Evolutionary conservation across 495 filamentous ascomycete species (phyloP), one percentile per base, ranked within the genome.

Genomic region (Monascus purpureus): DNA sequence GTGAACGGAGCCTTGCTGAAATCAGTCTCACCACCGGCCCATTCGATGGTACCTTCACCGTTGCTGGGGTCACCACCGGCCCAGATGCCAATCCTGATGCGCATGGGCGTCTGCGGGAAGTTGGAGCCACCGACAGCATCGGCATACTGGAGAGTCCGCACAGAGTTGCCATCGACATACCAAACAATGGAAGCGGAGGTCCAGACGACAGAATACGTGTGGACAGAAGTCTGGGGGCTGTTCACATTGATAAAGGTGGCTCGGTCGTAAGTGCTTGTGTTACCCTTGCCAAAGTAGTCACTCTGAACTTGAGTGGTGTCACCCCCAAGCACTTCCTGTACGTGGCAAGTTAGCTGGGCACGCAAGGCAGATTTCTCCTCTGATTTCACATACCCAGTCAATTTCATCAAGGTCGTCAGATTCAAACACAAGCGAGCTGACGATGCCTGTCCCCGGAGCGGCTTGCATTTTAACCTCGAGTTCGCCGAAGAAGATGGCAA

Each of bases 351-450:
- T n/a, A n/a, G n/a, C n/a, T n/a, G n/a, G n/a, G n/a, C n/a, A n/a
- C n/a, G n/a, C n/a, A n/a, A n/a, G n/a, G n/a, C n/a, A n/a, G n/a
- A n/a, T n/a, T n/a, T n/a, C n/a, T n/a, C n/a, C n/a, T 17, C 7
- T 37, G 5, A 5, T 4, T 16, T 4, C 31, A 42, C 80, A 75
- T 54, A 85, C 75, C 73, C 85, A 87, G 57, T 95, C 90, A 46
- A 97, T 80, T 61, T 97, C 90, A 53, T 97, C 90, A n/a, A 94
- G 68, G 40, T 74, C 72, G 55, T 93, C 86, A 3, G 87, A 94
- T 47, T 88, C 73, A 29, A 96, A 56, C 5, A 95, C 82, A 32
- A 88, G 65, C 9, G 74, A 82, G 60, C 79, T 70, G 49, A 92
- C 73, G 37, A 93, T 74, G 38, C 85, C 85, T 11, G 56, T 60